Percentiles rank a stretch among this genome's conserved stretches.
Conservation (phyloP, 2,329 filamentous ascomycete species). For the Grosmannia huntii region DNA sequence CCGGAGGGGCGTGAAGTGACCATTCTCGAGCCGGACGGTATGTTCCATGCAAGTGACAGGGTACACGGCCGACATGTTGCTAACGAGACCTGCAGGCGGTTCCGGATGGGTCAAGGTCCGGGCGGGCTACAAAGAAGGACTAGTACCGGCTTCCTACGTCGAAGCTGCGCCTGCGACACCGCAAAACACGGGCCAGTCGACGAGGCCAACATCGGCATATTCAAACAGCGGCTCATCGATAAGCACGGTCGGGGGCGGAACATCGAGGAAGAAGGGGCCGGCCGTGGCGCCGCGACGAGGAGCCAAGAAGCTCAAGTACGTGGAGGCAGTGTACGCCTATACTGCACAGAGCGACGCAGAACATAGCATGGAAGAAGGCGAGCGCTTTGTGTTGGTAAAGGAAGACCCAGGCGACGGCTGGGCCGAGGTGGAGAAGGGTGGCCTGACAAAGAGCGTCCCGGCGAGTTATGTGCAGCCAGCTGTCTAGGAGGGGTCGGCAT, state of each 20-base stretch:
- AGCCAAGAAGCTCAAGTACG: conserved; percentile 88
- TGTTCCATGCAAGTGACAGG: conserved; percentile 9
- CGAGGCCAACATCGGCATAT: conserved; percentile 62
- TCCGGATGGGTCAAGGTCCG: conserved; percentile 85
- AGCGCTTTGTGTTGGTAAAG: conserved; percentile 80
- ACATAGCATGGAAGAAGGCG: conserved; percentile 82
- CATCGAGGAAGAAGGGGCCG: conserved; percentile 72
- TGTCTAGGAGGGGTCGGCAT: background rate
- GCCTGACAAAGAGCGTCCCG: conserved; percentile 75
- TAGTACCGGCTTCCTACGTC: conserved; percentile 79
- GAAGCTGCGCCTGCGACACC: conserved; percentile 45
- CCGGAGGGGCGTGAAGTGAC: conserved; percentile 65
- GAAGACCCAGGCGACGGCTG: conserved; percentile 88
- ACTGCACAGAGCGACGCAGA: conserved; percentile 73
- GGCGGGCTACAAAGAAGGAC: conserved; percentile 60
- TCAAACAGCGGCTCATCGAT: conserved; percentile 66
- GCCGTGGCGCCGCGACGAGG: conserved; percentile 82
- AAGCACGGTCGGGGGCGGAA: conserved; percentile 15
- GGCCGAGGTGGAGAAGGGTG: conserved; percentile 91
- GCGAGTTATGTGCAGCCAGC: conserved; percentile 83
- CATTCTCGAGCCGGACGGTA: conserved; percentile 80
- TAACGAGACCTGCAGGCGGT: conserved; percentile 47
- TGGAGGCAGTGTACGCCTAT: conserved; percentile 89
- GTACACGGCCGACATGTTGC: background rate
- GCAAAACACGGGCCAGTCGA: conserved; percentile 31